Evolutionary conservation across 2,329 filamentous ascomycete genomes (phyloP), one percentile per base, ranked within the genome.

Genomic region (Beauveria sp.): DNA sequence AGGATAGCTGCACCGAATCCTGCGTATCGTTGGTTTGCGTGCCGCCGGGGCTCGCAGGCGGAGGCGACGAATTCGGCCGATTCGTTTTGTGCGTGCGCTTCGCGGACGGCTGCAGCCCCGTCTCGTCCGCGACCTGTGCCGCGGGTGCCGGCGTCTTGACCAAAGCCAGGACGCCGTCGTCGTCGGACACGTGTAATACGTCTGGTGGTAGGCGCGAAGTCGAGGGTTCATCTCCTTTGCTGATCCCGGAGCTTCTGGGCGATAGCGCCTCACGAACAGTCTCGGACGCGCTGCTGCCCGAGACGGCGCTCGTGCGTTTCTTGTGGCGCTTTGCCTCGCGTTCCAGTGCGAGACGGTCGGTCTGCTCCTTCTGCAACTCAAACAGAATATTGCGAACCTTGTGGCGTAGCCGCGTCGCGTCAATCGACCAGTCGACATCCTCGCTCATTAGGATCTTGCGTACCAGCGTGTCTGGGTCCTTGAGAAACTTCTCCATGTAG

Each of bases 401-500:
- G 40, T 73, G 73, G 24, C 92, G 85, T 68, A 93, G 82, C 9
- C 79, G 70, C 1, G 81, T 79, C 3, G 80, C 76, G 37, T 84
- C 76, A 69, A 92, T 83, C 10, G 75, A 63, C 79, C 82, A 84
- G 0, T 71, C 66, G 2, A 76, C 71, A 5, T 68, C 55, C 65
- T 89, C 81, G 46, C 80, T 83, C 28, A 79, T 80, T 5, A 96
- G 76, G 20, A 96, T 76, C 63, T 83, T 86, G 22, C 76, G 75
- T 18, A 90, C 79, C 65, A 96, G 94, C 0, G 70, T 72, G 64
- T 90, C 84, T 0, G 93, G 93, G 62, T 91, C 76, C 57, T 84
- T 80, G 18, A 96, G 80, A 64, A 99, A 96, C 64, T 89, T 86
- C 65, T 91, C 84, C 58, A 96, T 80, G 68, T 97, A 99, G 2